Evolutionary conservation across 768 basidiomycete genomes (phyloP).

Genomic region (Phallus indusiatus): DNA sequence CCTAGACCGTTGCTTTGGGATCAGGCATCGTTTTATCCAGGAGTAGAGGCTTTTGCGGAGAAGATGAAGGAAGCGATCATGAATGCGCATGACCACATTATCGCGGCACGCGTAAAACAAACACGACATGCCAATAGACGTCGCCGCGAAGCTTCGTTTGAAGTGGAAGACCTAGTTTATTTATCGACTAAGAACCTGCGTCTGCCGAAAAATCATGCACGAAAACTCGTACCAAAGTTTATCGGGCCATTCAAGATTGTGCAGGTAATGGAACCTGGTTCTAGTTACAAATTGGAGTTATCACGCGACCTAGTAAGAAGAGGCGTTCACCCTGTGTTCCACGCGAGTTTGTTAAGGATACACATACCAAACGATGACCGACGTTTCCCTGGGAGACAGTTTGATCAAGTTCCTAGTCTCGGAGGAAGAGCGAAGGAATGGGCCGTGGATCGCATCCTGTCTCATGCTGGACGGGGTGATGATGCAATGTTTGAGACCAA

Average conservation of each 20-base stretch:
- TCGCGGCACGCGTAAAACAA: constrained; percentile 24
- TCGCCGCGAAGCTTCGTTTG: constrained; percentile 7
- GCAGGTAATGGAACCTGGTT: constrained; percentile 10
- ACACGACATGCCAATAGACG: constrained; percentile 21
- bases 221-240: constrained; percentile 28
- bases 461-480: too few relatives aligned
- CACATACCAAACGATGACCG: constrained; percentile 23
- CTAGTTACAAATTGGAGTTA: constrained; percentile 23
- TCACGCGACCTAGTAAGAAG: constrained; percentile 19
- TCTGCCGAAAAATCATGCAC: constrained; percentile 23
- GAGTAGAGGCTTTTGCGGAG: constrained; percentile 21
- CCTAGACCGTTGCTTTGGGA: constrained; percentile 26
- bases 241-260: constrained; percentile 29
- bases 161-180: constrained; percentile 22
- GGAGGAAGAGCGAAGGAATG: too few relatives aligned
- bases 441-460: too few relatives aligned
- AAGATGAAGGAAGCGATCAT: constrained; percentile 21
- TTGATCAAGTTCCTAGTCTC: not conserved
- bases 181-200: constrained; percentile 28
- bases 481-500: too few relatives aligned
- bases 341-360: constrained; percentile 23
- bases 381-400: constrained; percentile 25
- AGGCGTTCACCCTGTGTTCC: constrained; percentile 27
- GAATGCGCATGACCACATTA: constrained; percentile 24
- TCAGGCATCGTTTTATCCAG: constrained; percentile 16